Conservation (phyloP, 2,329 filamentous ascomycete genomes). For the Didymella pinodella region DNA sequence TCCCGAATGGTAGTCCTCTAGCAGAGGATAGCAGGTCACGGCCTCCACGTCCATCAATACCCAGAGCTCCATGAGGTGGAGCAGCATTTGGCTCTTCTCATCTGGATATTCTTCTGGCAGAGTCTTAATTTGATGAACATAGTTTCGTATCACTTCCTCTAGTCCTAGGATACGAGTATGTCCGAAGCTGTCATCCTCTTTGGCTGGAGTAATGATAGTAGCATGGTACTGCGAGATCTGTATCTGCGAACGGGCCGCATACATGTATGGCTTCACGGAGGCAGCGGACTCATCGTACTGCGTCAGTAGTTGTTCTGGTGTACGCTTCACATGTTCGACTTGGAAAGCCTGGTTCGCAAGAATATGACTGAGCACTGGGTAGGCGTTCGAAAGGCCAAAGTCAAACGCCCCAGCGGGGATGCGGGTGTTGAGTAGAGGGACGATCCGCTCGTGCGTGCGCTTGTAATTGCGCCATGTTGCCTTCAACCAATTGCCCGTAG, state of each 20-base stretch:
- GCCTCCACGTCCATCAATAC: constrained; percentile 62
- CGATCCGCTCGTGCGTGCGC: constrained; percentile 41
- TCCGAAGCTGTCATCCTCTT: constrained; percentile 30
- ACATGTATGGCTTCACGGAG: constrained; percentile 27
- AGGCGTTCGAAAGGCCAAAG: constrained; percentile 35
- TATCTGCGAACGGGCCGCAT: constrained; percentile 30
- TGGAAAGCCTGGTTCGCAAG: constrained; percentile 3
- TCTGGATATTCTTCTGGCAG: constrained; percentile 58
- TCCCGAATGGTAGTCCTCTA: constrained; percentile 61
- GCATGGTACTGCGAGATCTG: constrained; percentile 33
- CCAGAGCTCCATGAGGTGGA: constrained; percentile 67
- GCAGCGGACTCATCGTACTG: constrained; percentile 25
- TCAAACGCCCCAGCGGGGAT: constrained; percentile 37
- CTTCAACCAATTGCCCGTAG: constrained; percentile 27
- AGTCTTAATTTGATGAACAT: constrained; percentile 14
- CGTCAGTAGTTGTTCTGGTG: constrained; percentile 25
- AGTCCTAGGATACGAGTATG: constrained; percentile 33
- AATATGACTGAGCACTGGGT: constrained; percentile 14
- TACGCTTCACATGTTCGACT: neutral
- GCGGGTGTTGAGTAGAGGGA: constrained; percentile 54
- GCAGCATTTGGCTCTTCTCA: constrained; percentile 61
- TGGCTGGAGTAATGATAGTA: constrained; percentile 29
- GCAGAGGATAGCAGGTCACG: constrained; percentile 54
- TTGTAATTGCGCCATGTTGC: constrained; percentile 34
- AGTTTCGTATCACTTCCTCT: constrained; percentile 51